These are phyloP conservation scores for Westerdykella ornata DNA, from an alignment of 2,329 filamentous ascomycete genomes.

Conservation along the genomic window DNA sequence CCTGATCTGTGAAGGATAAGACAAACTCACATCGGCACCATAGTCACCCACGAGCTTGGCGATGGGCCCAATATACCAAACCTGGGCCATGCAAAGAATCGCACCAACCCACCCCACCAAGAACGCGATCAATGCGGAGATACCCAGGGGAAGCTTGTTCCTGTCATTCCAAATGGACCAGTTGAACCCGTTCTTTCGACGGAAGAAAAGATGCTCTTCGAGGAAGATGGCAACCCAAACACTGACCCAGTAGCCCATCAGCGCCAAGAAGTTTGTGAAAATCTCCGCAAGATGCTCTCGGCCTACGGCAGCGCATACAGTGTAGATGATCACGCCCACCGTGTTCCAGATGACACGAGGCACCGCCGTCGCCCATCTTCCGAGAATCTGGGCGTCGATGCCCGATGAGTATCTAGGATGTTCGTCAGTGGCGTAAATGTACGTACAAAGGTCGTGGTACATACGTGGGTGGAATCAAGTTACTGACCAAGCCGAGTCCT, in stretches of 20 bases:
- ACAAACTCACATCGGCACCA: conserved; percentile 49
- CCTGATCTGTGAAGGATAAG: conserved; percentile 1
- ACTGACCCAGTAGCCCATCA: conserved; percentile 66
- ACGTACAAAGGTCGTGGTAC: conserved; percentile 33
- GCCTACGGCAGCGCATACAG: conserved; percentile 58
- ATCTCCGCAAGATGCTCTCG: conserved; percentile 55
- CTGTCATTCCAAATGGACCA: conserved; percentile 57
- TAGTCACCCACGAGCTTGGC: conserved; percentile 52
- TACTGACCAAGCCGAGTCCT: conserved; percentile 58
- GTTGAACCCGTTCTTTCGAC: conserved; percentile 47
- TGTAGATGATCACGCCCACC: conserved; percentile 55
- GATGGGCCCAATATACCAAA: conserved; percentile 61
- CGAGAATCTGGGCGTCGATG: conserved; percentile 62
- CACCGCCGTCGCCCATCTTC: conserved; percentile 50
- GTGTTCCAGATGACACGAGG: conserved; percentile 62
- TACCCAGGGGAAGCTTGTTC: conserved; percentile 54
- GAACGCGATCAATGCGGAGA: conserved; percentile 57
- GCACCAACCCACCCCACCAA: conserved; percentile 59
- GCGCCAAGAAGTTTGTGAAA: conserved; percentile 61
- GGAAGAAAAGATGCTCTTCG: conserved; percentile 58
- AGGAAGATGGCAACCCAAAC: conserved; percentile 59
- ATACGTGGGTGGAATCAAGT: conserved; percentile 55
- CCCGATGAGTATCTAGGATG: conserved; percentile 52
- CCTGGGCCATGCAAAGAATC: conserved; percentile 62
- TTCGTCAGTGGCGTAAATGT: too few species aligned